phyloP scores from a whole-genome alignment of 768 basidiomycete species.

The Favolaschia claudopus region DNA sequence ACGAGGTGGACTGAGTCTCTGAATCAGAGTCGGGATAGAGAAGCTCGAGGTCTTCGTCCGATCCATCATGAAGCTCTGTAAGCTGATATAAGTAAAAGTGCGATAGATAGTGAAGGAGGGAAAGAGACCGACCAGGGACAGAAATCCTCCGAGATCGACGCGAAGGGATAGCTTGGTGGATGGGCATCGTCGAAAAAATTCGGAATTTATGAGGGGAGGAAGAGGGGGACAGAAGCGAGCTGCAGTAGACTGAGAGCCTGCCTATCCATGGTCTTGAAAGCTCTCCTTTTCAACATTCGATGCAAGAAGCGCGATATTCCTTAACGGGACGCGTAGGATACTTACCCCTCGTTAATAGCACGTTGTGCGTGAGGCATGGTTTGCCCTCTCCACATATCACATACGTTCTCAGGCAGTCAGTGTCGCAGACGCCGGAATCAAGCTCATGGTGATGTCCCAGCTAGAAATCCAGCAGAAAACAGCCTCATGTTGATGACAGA shows the following conservation, averaged over 20 bases:
- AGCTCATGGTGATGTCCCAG: too few relatives aligned
- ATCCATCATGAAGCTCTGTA: conserved; percentile 37
- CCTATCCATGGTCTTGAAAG: conserved; percentile 15
- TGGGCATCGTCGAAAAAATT: conserved; percentile 18
- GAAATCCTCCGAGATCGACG: conserved; percentile 56
- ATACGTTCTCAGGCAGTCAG: conserved; percentile 1
- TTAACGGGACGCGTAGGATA: conserved; percentile 26
- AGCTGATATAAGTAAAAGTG: conserved; percentile 1
- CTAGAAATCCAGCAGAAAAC: background rate
- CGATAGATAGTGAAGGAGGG: background rate
- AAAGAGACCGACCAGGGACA: conserved; percentile 20
- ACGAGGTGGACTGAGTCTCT: background rate
- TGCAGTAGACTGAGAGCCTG: background rate
- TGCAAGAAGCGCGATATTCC: conserved; percentile 28
- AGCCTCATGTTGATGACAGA: conserved; percentile 23
- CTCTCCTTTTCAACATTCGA: conserved; percentile 32
- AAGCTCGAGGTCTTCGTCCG: conserved; percentile 7
- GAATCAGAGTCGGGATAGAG: conserved; percentile 11
- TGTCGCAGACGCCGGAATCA: conserved; percentile 8
- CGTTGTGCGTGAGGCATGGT: conserved; percentile 48
- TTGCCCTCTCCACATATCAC: conserved; percentile 11
- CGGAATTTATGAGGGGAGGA: background rate
- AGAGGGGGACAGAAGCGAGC: conserved; percentile 6
- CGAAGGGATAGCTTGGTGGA: conserved; percentile 23
- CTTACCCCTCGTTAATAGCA: conserved; percentile 45